Conservation (phyloP, 345 rosid species). For the Salix purpurea region DNA sequence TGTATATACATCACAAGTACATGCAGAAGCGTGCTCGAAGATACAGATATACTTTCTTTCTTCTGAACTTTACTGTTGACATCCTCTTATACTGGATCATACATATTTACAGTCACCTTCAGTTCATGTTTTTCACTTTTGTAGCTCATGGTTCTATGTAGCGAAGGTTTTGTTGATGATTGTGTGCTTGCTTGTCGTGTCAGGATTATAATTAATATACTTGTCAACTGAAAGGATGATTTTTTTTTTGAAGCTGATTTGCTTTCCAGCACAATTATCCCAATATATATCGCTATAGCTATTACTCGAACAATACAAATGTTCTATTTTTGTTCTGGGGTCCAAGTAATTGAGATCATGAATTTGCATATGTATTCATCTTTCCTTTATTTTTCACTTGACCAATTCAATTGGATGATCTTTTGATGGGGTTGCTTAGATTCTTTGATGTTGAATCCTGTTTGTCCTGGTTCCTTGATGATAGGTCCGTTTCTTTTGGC, state of each 20-base stretch:
- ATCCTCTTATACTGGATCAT: neutral
- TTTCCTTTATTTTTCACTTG: neutral
- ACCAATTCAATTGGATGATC: neutral
- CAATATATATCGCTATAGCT: neutral
- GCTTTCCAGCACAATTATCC: neutral
- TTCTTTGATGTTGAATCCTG: constrained; percentile 9
- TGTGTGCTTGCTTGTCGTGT: constrained; percentile 9
- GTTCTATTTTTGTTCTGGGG: neutral
- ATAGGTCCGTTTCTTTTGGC: constrained; percentile 11
- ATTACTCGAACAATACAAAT: neutral
- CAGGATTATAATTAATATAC: neutral
- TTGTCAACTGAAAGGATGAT: neutral
- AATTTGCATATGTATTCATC: too few species aligned
- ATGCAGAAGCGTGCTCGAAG: neutral
- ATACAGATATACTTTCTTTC: neutral
- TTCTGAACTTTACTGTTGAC: neutral
- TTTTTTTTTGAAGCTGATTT: neutral
- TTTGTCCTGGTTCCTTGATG: neutral
- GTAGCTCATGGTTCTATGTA: neutral
- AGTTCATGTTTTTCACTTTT: neutral
- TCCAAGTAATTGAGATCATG: neutral
- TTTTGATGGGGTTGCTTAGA: neutral
- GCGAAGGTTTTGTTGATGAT: constrained; percentile 3
- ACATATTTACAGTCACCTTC: neutral
- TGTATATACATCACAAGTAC: neutral